A percentile compares a stretch with the other conserved stretches of the same genome.
These are phyloP conservation scores for Citrus sinensis DNA, from an alignment of 345 rosid species.

Conservation along the genomic window DVS_A1.0 CM039164.1:27209001-27209500, in stretches of 20 bases:
- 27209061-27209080: background rate
- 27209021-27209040: background rate
- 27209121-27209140: background rate
- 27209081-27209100: conserved; percentile 1
- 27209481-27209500: background rate
- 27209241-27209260: background rate
- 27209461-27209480: background rate
- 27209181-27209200: background rate
- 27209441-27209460: background rate
- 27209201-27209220: background rate
- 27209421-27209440: background rate
- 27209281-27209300: background rate
- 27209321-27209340: background rate
- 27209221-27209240: too few relatives aligned
- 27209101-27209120: background rate
- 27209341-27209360: background rate
- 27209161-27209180: background rate
- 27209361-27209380: background rate
- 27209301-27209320: background rate
- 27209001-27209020: background rate
- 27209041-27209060: conserved; percentile 20
- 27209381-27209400: background rate
- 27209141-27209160: background rate
- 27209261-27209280: background rate
- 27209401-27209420: background rate